phyloP scores from a whole-genome alignment of 371 early-diverging fungal species.

The Saksenaea oblongispora region DNA sequence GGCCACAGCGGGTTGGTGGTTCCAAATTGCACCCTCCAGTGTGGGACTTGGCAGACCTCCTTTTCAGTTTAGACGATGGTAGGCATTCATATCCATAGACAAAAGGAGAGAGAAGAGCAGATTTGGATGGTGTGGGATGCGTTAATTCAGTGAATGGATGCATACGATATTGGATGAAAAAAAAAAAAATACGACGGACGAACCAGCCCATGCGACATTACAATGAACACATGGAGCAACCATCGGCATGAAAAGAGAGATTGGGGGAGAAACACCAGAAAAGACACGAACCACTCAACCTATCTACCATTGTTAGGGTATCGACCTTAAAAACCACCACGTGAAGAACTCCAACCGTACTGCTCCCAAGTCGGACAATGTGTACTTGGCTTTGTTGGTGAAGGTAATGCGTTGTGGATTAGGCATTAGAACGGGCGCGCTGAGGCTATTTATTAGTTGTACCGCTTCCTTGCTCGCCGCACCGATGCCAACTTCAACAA shows the following conservation, averaged over 20 bases:
- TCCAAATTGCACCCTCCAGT: neutral
- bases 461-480: constrained; percentile 98
- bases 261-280: neutral
- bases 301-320: constrained; percentile 68
- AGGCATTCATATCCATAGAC: neutral
- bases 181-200: neutral
- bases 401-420: constrained; percentile 68
- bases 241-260: neutral
- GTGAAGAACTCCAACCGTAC: constrained; percentile 85
- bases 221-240: neutral
- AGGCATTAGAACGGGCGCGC: too few relatives aligned
- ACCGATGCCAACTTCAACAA: constrained; percentile 98
- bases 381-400: constrained; percentile 90
- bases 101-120: neutral
- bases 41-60: neutral
- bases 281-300: neutral
- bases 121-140: neutral
- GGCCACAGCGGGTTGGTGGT: neutral
- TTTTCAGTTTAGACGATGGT: constrained; percentile 7
- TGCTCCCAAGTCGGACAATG: constrained; percentile 88
- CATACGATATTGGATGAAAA: neutral
- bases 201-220: neutral
- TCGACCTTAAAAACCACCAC: constrained; percentile 95
- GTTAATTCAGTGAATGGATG: neutral
- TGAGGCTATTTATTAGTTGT: too few relatives aligned